phyloP scores from a whole-genome alignment of 2,329 filamentous ascomycete species.

The Aspergillus pseudoviridinutans region DNA sequence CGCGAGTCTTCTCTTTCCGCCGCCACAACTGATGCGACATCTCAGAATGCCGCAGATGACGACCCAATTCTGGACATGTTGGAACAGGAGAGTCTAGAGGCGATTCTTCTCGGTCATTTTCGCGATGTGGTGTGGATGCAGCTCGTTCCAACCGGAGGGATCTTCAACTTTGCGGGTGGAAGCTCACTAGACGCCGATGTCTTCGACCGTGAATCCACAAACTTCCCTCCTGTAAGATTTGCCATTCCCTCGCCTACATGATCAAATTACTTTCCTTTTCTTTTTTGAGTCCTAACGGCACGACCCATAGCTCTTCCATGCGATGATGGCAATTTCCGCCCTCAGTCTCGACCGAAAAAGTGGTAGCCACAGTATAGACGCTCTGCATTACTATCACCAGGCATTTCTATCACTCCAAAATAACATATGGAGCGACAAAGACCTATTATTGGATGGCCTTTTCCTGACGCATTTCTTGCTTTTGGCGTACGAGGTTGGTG shows the following conservation, averaged over 20 bases:
- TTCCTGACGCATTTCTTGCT: slow-evolving; percentile 56
- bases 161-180: slow-evolving; percentile 16
- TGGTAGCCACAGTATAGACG: slow-evolving; percentile 45
- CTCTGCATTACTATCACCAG: slow-evolving; percentile 53
- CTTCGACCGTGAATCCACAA: slow-evolving; percentile 46
- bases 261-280: not conserved
- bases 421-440: slow-evolving; percentile 43
- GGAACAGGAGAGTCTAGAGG: slow-evolving; percentile 27
- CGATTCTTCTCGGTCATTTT: slow-evolving; percentile 37
- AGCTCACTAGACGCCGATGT: slow-evolving; percentile 36
- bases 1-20: slow-evolving; percentile 25
- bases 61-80: slow-evolving; percentile 4
- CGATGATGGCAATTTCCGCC: slow-evolving; percentile 56
- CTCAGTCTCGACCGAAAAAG: slow-evolving; percentile 49
- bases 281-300: slow-evolving; percentile 6
- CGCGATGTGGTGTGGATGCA: slow-evolving; percentile 41
- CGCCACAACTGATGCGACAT: slow-evolving; percentile 19
- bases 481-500: slow-evolving; percentile 51
- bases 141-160: slow-evolving; percentile 26
- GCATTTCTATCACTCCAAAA: slow-evolving; percentile 48
- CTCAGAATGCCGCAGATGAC: slow-evolving; percentile 21
- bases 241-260: slow-evolving; percentile 4
- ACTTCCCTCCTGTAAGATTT: slow-evolving; percentile 49
- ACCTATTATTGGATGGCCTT: slow-evolving; percentile 54
- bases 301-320: slow-evolving; percentile 49